Evolutionary conservation across 2,329 filamentous ascomycete genomes (phyloP).

Genomic region (Ophiostoma montium): DNA sequence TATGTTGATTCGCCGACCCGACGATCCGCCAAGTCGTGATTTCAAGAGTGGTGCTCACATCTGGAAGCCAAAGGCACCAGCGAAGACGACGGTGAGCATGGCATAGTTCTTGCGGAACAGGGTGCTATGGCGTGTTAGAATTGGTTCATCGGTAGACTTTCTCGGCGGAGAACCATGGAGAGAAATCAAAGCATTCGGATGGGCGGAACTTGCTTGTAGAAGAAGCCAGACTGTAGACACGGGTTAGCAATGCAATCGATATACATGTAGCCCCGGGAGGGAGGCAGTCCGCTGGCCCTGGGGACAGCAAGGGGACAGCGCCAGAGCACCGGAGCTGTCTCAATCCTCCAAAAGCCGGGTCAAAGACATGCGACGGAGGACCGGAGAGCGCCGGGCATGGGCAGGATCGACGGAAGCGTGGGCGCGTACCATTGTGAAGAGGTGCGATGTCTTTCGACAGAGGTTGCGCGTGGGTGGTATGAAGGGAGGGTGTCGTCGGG

Average conservation of each 20-base stretch:
- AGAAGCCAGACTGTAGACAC: slow-evolving; percentile 23
- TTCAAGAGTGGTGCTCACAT: slow-evolving; percentile 47
- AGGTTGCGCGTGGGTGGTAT: not conserved
- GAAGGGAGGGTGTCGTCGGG: not conserved
- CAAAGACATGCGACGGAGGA: not conserved
- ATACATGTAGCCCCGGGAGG: not conserved
- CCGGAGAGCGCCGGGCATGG: not conserved
- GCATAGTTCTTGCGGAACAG: slow-evolving; percentile 76
- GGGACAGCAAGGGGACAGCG: not conserved
- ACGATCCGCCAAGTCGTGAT: not conserved
- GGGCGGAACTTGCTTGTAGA: slow-evolving; percentile 44
- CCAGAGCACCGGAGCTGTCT: not conserved
- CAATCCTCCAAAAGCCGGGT: not conserved
- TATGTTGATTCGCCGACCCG: not conserved
- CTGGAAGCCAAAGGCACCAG: slow-evolving; percentile 78
- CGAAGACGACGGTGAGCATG: slow-evolving; percentile 81
- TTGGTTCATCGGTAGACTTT: not conserved
- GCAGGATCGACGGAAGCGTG: slow-evolving; percentile 8
- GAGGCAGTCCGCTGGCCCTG: no score
- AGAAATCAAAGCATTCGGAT: not conserved
- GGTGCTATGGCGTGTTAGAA: slow-evolving; percentile 38
- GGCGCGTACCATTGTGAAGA: slow-evolving; percentile 11
- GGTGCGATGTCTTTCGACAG: slow-evolving; percentile 1
- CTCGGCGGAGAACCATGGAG: no score
- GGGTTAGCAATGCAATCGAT: slow-evolving; percentile 16